Percentiles rank a stretch among this genome's conserved stretches.
Evolutionary conservation across 129 eudicot species (phyloP).

Genomic region (Escallonia rubra): DNA sequence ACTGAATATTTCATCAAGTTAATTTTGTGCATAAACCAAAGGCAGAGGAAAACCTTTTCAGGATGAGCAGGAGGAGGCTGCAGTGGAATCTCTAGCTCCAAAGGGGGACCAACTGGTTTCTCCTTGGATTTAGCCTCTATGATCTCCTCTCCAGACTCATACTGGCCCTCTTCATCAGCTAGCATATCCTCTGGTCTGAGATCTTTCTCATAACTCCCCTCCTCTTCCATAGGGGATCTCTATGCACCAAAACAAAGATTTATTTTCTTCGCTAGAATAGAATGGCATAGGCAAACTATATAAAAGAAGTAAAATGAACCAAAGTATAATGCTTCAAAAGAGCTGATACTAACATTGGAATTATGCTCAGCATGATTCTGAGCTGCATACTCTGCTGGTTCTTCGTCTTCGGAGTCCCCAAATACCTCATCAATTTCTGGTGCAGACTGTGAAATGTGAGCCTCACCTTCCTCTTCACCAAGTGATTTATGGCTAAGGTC

Average conservation of each 20-base stretch:
- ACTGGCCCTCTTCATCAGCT: slow-evolving; percentile 92
- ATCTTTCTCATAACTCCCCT: slow-evolving; percentile 60
- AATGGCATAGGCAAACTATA: slow-evolving; percentile 2
- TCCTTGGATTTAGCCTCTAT: slow-evolving; percentile 59
- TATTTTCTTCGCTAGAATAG: slow-evolving; percentile 7
- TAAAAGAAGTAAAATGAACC: background rate
- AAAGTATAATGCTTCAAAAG: background rate
- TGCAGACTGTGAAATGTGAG: slow-evolving; percentile 56
- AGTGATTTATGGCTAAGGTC: slow-evolving; percentile 43
- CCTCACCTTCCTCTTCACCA: slow-evolving; percentile 75
- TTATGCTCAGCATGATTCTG: slow-evolving; percentile 67
- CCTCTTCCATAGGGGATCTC: slow-evolving; percentile 91
- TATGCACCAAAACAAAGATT: slow-evolving; percentile 15
- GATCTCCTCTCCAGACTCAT: slow-evolving; percentile 87
- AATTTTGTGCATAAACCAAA: background rate
- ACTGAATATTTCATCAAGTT: background rate
- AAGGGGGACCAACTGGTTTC: slow-evolving; percentile 92
- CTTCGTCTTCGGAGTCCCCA: slow-evolving; percentile 98
- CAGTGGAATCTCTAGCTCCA: slow-evolving; percentile 93
- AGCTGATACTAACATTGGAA: slow-evolving; percentile 50
- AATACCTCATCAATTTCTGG: slow-evolving; percentile 97
- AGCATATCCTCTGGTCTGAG: slow-evolving; percentile 88
- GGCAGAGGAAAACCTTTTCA: slow-evolving; percentile 49
- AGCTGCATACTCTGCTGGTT: slow-evolving; percentile 59
- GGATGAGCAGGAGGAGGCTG: slow-evolving; percentile 82